A percentile compares a stretch with the other conserved stretches of the same genome.
Conservation (phyloP, 148 eudicot species). For the Rhododendron mucronatum region DNA sequence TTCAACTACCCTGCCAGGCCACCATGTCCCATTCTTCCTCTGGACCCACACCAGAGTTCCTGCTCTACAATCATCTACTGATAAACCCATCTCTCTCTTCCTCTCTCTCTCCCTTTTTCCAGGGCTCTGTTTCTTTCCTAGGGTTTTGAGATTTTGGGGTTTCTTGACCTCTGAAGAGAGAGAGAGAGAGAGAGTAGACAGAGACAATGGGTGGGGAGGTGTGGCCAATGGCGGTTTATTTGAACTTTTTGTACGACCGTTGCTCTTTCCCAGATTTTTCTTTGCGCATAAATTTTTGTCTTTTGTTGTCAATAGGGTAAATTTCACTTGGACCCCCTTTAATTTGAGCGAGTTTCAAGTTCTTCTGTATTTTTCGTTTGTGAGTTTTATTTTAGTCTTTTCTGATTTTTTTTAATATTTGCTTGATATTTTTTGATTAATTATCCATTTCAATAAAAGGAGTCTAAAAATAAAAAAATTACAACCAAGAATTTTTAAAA, state of each 20-base stretch:
- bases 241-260: not conserved
- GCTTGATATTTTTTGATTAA: too few species aligned
- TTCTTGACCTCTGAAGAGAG: not conserved
- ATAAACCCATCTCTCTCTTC: conserved; percentile 1
- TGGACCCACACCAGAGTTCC: conserved; percentile 29
- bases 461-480: too few species aligned
- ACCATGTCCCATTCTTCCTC: conserved; percentile 32
- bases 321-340: too few species aligned
- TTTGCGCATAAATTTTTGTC: too few species aligned
- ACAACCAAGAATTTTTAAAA: too few species aligned
- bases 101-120: not conserved
- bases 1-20: conserved; percentile 26
- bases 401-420: too few species aligned
- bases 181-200: not conserved
- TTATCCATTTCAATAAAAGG: too few species aligned
- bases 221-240: conserved; percentile 24
- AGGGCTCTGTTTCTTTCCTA: not conserved
- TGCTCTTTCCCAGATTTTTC: too few species aligned
- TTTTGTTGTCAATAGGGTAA: too few species aligned
- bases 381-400: too few species aligned
- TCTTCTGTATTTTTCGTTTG: too few species aligned
- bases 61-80: conserved; percentile 5
- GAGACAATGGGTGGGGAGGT: not conserved
- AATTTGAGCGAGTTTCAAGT: too few species aligned
- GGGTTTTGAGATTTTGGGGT: conserved; percentile 1